Evolutionary conservation across 1,139 yeast species (phyloP), one percentile per base, ranked within the genome.

Genomic region (Yamadazyma buinensis): DNA sequence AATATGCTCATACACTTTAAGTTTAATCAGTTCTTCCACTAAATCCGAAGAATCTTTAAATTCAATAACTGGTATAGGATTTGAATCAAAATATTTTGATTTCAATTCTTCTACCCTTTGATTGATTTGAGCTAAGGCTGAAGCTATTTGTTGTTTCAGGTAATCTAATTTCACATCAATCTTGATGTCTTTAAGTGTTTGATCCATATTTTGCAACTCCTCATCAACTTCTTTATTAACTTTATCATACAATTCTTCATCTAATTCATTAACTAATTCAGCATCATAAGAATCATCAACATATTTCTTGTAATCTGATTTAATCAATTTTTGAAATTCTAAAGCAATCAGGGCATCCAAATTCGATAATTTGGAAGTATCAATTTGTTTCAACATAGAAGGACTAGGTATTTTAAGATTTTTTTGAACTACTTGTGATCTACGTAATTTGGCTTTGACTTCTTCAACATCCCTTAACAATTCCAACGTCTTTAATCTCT

Each of bases 361-460:
- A 1, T 30, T 35, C 5, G 37, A 31, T 6, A 36, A 26, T 8
- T 27, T 23, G 1, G 35, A 34, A n/a, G 30, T 7, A 8, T 36
- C 40, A 9, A 35, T 13, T 6, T 9, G 15, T 15, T 36, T 49
- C 1, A 51, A 22, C 0, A 36, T 24, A 2, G 43, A 35, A 0
- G 72, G 61, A 12, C 57, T 30, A 0, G 86, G 85, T 9, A 81
- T 58, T 0, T 71, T 67, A n/a, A 81, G 59, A 0, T 63, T 70
- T 30, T 56, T 51, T 42, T 75, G 78, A 0, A 78, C 55, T 0
- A 65, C 82, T 41, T 65, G 72, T 0, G 86, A 75, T 33, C 73
- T 49, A 35, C 75, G 51, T 12, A 55, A 42, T 32, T 55, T 52
- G 2, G 60, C 54, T 34, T 52, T 54, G 33, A 57, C 61, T 13